These are phyloP conservation scores for Pyrenula aspistea DNA, from an alignment of 495 filamentous ascomycete species.

Conservation along the genomic window DNA sequence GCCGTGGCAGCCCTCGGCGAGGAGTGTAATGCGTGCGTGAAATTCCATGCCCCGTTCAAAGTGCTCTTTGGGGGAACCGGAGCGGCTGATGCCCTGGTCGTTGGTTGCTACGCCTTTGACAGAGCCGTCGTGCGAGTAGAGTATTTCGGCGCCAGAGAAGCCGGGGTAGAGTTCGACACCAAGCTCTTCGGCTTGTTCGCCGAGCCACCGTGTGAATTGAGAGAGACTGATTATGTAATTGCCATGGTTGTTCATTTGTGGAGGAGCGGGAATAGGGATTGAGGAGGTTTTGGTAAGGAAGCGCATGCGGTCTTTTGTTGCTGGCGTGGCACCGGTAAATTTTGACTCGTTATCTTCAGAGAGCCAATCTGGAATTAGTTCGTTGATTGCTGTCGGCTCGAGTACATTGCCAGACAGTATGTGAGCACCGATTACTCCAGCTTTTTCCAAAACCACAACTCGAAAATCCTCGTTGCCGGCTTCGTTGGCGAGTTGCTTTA, in stretches of 20 bases:
- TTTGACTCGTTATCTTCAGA: conserved; percentile 71
- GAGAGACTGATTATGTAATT: conserved; percentile 97
- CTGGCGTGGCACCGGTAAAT: conserved; percentile 75
- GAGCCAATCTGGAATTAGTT: conserved; percentile 90
- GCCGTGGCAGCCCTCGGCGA: conserved; percentile 93
- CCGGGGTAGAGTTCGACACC: conserved; percentile 98
- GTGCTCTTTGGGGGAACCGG: conserved; percentile 75
- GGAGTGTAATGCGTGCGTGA: conserved; percentile 84
- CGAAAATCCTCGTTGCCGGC: conserved; percentile 94
- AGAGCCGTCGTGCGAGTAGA: conserved; percentile 76
- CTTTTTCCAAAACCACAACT: conserved; percentile 88
- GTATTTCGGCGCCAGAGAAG: conserved; percentile 85
- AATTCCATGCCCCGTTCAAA: conserved; percentile 99
- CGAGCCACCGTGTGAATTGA: conserved; percentile 88
- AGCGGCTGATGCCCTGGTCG: conserved; percentile 71
- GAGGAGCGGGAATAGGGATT: conserved; percentile 73
- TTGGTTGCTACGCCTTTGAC: conserved; percentile 96
- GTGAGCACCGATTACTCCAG: conserved; percentile 88
- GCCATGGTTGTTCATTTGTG: conserved; percentile 96
- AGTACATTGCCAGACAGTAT: conserved; percentile 94
- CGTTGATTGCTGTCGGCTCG: conserved; percentile 77
- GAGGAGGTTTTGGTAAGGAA: conserved; percentile 79
- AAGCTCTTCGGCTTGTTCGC: conserved; percentile 85
- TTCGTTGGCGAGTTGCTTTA: conserved; percentile 92
- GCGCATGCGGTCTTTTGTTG: conserved; percentile 76